Base-by-base conservation (phyloP, 805 yeast genomes). In the Kuraishia floccosa region DNA sequence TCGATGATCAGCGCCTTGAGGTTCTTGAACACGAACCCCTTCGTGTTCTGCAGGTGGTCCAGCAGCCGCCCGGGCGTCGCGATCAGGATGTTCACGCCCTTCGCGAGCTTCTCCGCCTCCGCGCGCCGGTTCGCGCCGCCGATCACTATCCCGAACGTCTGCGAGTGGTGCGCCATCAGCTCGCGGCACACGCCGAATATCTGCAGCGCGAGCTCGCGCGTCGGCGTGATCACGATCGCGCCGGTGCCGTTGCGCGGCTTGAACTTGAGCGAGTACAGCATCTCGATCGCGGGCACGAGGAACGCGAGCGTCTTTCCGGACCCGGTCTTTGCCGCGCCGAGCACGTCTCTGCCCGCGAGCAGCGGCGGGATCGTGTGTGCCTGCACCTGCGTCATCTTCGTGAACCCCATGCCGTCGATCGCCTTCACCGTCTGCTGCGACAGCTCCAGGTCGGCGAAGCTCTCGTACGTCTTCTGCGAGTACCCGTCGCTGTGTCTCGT, bases 261-360 rank as follows among this genome's bases (percentile, higher is more conserved):
- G 65, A 87, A 91, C 52, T 81, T 85, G 47, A 91, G 68, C 12
- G 94, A 76, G 50, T 87, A 81, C 33, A 91, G 66, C 60, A 86
- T 62, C 59, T 91, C 98, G 40, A 91, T 79, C 20, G 98, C 98
- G 10, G 99, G 99, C 37, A 91, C 70, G 48, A 91, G 63, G 46
- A 91, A 91, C 7, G 99, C 97, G 38, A 93, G 62, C 1, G 99
- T 91, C 62, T 91, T 91, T 52, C 99, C 99, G 1, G 96, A 86
- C 33, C 99, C 99, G 3, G 99, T 91, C 60, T 87, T 89, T 35
- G 99, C 99, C n/a, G 98, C 98, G 42, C 98, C 99, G 33, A 91
- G 67, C 14, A 93, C 97, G 58, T 91, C 99, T 44, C 89, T 74
- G 27, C 98, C 98, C 1, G 97, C 96, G 39, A 93, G 60, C 39